A percentile compares a stretch with the other conserved stretches of the same genome.
phyloP scores from a whole-genome alignment of 2,329 filamentous ascomycete genomes.

The Penicillium corylophilum region DNA sequence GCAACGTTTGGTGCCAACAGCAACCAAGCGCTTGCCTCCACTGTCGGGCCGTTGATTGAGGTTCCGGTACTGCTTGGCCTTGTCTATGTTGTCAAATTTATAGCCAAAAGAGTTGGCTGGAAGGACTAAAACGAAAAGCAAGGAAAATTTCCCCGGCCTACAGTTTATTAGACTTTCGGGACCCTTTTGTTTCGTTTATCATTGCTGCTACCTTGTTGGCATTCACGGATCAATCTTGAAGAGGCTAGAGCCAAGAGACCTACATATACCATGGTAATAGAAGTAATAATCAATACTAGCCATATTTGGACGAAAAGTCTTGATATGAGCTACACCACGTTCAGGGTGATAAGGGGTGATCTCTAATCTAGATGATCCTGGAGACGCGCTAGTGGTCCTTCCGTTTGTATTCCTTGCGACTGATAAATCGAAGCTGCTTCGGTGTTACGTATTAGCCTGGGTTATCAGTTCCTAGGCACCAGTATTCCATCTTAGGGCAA shows the following conservation, averaged over 20 bases:
- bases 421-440: no score
- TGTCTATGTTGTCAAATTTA: slow-evolving; percentile 66
- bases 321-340: not conserved
- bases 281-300: not conserved
- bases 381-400: no score
- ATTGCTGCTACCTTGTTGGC: not conserved
- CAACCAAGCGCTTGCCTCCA: slow-evolving; percentile 76
- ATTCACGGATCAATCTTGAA: not conserved
- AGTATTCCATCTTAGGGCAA: no score
- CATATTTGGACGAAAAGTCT: not conserved
- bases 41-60: slow-evolving; percentile 82
- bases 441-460: no score
- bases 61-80: slow-evolving; percentile 76
- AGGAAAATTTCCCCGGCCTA: not conserved
- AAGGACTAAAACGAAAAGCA: slow-evolving; percentile 8
- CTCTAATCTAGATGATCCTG: no score
- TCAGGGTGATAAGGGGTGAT: not conserved
- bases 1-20: slow-evolving; percentile 75
- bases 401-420: no score
- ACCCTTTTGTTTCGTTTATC: not conserved
- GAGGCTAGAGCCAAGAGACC: not conserved
- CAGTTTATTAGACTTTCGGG: not conserved
- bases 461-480: no score
- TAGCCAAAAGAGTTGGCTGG: slow-evolving; percentile 28
- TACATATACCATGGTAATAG: not conserved